phyloP scores from a whole-genome alignment of 106 monocot genomes.

The Iris macrosiphon region DNA sequence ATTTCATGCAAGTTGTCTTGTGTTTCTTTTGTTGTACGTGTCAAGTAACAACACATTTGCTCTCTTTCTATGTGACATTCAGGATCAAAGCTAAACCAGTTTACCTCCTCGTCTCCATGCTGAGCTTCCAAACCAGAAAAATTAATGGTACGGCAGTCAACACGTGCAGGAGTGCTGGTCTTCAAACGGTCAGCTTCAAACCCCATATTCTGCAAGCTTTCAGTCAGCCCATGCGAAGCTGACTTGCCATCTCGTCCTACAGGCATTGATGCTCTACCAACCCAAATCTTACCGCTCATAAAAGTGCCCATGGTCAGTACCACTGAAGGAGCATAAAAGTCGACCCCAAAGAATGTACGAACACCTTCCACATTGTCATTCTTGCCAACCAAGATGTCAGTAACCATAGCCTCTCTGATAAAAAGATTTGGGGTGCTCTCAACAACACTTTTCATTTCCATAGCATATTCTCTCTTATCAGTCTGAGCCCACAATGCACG shows the following conservation, averaged over 20 bases:
- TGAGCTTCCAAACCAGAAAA: conserved; percentile 77
- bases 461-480: conserved; percentile 93
- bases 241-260: conserved; percentile 90
- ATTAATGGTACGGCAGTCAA: conserved; percentile 69
- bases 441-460: conserved; percentile 90
- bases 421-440: conserved; percentile 87
- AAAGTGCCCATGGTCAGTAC: conserved; percentile 89
- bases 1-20: conserved; percentile 88
- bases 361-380: conserved; percentile 88
- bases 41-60: conserved; percentile 94
- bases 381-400: conserved; percentile 60
- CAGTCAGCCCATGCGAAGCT: conserved; percentile 81
- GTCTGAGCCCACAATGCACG: conserved; percentile 87
- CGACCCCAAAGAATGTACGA: conserved; percentile 73
- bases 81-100: conserved; percentile 94
- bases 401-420: conserved; percentile 95
- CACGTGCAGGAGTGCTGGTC: conserved; percentile 85
- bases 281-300: conserved; percentile 96
- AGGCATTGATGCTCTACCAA: conserved; percentile 80
- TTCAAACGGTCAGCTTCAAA: conserved; percentile 90
- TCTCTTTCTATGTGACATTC: conserved; percentile 74
- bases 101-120: conserved; percentile 81
- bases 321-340: conserved; percentile 81
- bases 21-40: conserved; percentile 78
- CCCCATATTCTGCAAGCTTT: conserved; percentile 69